These are phyloP conservation scores for Penicillium soppii DNA, from an alignment of 495 filamentous ascomycete genomes.

Conservation along the genomic window DNA sequence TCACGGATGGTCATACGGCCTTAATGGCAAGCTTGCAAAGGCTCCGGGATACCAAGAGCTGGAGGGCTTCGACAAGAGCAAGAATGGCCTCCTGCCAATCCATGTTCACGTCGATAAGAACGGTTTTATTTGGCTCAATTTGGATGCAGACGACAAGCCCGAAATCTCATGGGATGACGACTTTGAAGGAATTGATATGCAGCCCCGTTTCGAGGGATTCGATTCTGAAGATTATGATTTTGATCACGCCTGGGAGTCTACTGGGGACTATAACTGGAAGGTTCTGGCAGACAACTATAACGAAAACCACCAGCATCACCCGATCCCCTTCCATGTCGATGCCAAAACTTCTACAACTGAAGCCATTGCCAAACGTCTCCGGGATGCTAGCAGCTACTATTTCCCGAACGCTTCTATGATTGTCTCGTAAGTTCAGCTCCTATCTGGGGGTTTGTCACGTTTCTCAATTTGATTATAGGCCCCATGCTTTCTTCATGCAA, in stretches of 20 bases:
- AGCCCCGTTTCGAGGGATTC: slow-evolving; percentile 34
- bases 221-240: slow-evolving; percentile 48
- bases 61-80: slow-evolving; percentile 53
- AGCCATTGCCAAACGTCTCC: slow-evolving; percentile 27
- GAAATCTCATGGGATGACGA: slow-evolving; percentile 44
- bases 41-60: slow-evolving; percentile 55
- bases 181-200: slow-evolving; percentile 36
- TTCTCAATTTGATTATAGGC: neutral
- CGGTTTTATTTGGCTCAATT: slow-evolving; percentile 53
- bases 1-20: slow-evolving; percentile 61
- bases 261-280: slow-evolving; percentile 53
- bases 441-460: neutral
- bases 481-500: slow-evolving; percentile 49
- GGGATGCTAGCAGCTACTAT: slow-evolving; percentile 42
- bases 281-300: slow-evolving; percentile 50
- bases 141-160: slow-evolving; percentile 41
- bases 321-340: slow-evolving; percentile 33
- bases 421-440: slow-evolving; percentile 35
- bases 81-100: slow-evolving; percentile 48
- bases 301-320: slow-evolving; percentile 47
- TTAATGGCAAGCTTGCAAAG: slow-evolving; percentile 58
- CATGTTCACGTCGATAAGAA: slow-evolving; percentile 46
- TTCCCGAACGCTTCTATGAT: slow-evolving; percentile 47
- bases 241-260: slow-evolving; percentile 48
- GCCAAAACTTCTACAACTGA: slow-evolving; percentile 33